Conservation (phyloP, 78 protist species). For the Dictyostelium purpureum region DNA sequence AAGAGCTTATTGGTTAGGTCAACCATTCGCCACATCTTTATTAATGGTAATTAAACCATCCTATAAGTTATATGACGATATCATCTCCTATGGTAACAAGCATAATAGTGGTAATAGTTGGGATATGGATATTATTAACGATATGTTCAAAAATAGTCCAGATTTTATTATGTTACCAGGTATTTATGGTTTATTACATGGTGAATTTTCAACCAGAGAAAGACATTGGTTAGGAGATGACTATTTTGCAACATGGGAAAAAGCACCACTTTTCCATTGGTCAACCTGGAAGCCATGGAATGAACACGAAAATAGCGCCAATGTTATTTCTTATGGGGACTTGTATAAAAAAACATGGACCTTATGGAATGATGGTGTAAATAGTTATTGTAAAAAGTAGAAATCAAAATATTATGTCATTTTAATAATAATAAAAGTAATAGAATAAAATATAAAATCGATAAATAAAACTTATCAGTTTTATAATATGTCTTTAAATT, state of each 20-base stretch:
- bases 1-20: background rate
- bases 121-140: background rate
- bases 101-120: background rate
- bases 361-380: background rate
- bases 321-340: background rate
- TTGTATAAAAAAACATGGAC: background rate
- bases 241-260: background rate
- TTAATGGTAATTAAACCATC: background rate
- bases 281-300: background rate
- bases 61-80: background rate
- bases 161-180: constrained; percentile 4
- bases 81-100: background rate
- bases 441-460: too few species aligned
- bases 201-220: background rate
- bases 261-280: background rate
- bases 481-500: too few species aligned
- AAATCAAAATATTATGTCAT: too few species aligned
- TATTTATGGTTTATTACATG: background rate
- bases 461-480: too few species aligned
- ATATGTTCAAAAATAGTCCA: background rate
- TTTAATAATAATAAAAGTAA: too few species aligned
- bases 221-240: background rate
- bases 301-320: background rate
- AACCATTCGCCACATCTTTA: background rate
- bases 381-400: background rate